Percentiles rank a stretch among this genome's conserved stretches.
These are phyloP conservation scores for Papiliotrema nemorosa DNA, from an alignment of 1,284 basidiomycete genomes.

Conservation along the genomic window DNA sequence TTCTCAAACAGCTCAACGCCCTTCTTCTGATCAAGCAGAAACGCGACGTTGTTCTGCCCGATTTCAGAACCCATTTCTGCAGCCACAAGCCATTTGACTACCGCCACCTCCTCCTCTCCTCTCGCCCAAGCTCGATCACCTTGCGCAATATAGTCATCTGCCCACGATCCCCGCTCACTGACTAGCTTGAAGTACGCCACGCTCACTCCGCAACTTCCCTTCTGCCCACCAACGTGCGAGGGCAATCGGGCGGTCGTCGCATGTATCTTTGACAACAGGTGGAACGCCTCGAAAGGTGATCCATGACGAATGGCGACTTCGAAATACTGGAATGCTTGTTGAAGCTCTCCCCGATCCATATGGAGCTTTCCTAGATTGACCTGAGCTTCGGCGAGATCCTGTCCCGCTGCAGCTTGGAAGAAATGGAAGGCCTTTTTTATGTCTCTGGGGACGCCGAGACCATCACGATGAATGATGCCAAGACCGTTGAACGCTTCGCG, in stretches of 20 bases:
- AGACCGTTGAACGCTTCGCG: constrained; percentile 83
- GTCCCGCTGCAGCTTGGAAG: constrained; percentile 76
- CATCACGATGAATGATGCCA: constrained; percentile 89
- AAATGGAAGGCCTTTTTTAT: constrained; percentile 58
- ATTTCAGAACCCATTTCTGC: constrained; percentile 89
- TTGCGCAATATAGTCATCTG: constrained; percentile 73
- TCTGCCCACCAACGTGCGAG: constrained; percentile 20
- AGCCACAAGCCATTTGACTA: constrained; percentile 91
- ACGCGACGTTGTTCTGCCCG: constrained; percentile 95
- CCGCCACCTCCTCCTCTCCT: constrained; percentile 57
- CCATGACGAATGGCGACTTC: constrained; percentile 78
- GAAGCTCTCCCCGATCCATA: constrained; percentile 51
- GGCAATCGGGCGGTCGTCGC: constrained; percentile 55
- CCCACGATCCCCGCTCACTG: constrained; percentile 83
- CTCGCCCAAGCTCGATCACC: constrained; percentile 76
- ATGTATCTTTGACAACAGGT: constrained; percentile 80
- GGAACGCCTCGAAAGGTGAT: constrained; percentile 87
- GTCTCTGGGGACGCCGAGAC: constrained; percentile 60
- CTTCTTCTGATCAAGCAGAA: constrained; percentile 70
- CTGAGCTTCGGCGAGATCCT: constrained; percentile 84
- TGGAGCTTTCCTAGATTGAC: constrained; percentile 84
- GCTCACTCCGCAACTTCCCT: constrained; percentile 70
- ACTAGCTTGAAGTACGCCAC: constrained; percentile 81
- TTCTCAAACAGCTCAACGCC: constrained; percentile 1
- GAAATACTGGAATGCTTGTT: constrained; percentile 65